phyloP scores from a whole-genome alignment of 1,139 yeast genomes.

The Lodderomyces metapsilosis region DNA sequence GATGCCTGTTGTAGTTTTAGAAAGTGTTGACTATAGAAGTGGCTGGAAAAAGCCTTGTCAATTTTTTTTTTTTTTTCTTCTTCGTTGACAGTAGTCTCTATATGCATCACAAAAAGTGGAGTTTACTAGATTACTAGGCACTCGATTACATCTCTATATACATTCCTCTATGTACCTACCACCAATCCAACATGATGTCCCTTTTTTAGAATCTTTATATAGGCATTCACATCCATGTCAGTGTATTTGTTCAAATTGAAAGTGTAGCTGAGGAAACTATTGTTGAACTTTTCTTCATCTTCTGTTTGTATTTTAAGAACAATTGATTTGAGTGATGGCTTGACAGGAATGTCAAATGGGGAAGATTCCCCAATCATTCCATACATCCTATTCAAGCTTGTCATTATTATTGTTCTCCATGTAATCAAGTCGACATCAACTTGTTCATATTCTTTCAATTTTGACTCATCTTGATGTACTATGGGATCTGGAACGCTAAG shows the following conservation, averaged over 20 bases:
- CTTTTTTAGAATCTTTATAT: constrained; percentile 18
- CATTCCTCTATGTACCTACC: too few relatives aligned
- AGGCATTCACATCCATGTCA: constrained; percentile 21
- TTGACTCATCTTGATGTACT: constrained; percentile 2
- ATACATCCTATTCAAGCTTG: constrained; percentile 28
- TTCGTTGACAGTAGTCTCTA: too few relatives aligned
- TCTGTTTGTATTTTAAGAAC: constrained; percentile 26
- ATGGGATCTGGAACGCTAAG: constrained; percentile 9
- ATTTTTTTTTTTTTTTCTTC: neutral
- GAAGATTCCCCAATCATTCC: constrained; percentile 39
- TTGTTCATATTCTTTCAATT: constrained; percentile 5
- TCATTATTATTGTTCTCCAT: constrained; percentile 31
- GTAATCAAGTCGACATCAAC: constrained; percentile 24
- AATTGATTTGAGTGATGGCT: constrained; percentile 10
- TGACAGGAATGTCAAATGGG: constrained; percentile 27
- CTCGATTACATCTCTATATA: too few relatives aligned
- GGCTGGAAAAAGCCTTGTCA: neutral
- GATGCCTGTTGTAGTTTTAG: too few relatives aligned
- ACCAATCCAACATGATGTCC: constrained; percentile 21
- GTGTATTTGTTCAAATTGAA: constrained; percentile 24
- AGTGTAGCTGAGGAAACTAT: constrained; percentile 30
- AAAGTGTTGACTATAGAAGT: too few relatives aligned
- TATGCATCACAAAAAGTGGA: too few relatives aligned
- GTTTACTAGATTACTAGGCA: too few relatives aligned
- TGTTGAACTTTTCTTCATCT: constrained; percentile 28